These are phyloP conservation scores for Sanghuangporus weigelae DNA, from an alignment of 1,284 basidiomycete species.

Conservation along the genomic window DNA sequence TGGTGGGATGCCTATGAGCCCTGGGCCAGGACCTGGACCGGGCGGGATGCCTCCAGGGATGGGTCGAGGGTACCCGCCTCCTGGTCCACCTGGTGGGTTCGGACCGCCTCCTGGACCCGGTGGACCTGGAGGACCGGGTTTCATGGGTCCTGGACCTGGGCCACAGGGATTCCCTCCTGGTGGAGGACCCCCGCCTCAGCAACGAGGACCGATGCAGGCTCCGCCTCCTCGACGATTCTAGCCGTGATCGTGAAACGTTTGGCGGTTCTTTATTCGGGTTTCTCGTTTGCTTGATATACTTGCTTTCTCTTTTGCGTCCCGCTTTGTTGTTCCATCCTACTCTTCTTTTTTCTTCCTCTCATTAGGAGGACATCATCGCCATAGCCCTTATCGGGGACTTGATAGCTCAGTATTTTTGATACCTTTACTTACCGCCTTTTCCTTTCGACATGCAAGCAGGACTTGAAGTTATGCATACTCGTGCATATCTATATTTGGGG, in stretches of 20 bases:
- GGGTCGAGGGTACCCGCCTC: conserved; percentile 14
- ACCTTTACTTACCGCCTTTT: neutral
- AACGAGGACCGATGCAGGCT: conserved; percentile 9
- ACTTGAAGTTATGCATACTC: neutral
- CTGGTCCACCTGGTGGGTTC: conserved; percentile 5
- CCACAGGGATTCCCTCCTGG: neutral
- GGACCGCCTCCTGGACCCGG: conserved; percentile 12
- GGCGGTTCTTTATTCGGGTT: neutral
- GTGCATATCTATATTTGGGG: neutral
- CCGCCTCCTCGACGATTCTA: conserved; percentile 14
- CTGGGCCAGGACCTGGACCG: conserved; percentile 6
- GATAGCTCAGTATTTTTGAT: neutral
- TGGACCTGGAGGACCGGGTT: conserved; percentile 12
- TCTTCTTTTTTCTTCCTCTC: too few relatives aligned
- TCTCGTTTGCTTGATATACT: neutral
- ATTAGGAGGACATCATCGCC: neutral
- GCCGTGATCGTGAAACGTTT: neutral
- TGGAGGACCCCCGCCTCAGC: conserved; percentile 11
- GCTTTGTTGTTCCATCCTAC: neutral
- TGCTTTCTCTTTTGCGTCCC: neutral
- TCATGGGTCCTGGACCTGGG: conserved; percentile 9
- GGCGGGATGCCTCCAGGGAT: conserved; percentile 9
- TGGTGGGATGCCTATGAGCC: conserved; percentile 4
- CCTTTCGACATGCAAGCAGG: neutral
- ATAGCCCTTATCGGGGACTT: neutral